Conservation (phyloP, 2,329 filamentous ascomycete genomes). For the Aspergillus sp. region DNA sequence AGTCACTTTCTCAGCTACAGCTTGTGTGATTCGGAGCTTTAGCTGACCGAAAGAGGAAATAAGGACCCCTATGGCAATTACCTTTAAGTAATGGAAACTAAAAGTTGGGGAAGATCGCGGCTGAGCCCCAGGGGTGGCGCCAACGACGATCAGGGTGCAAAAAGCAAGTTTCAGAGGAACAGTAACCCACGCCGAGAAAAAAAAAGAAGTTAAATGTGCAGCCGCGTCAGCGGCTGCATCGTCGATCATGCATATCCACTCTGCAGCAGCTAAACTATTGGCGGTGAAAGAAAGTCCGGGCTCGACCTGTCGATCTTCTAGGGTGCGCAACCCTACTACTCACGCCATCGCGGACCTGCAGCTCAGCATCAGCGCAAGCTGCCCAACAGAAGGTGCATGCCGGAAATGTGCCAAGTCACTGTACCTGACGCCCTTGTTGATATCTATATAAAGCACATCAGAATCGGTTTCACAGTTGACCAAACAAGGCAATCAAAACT, state of each 20-base stretch:
- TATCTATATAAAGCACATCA: not conserved
- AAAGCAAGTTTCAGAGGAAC: not conserved
- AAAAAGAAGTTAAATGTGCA: not conserved
- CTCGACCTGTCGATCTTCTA: not conserved
- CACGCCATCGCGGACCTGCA: not conserved
- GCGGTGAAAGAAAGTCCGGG: not conserved
- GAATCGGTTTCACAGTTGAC: not conserved
- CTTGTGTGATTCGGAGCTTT: not conserved
- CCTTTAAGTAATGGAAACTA: not conserved
- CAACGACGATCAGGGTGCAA: not conserved
- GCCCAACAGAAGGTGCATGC: not conserved
- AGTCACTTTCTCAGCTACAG: not conserved
- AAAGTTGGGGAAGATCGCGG: not conserved
- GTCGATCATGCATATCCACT: not conserved
- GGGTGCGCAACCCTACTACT: not conserved
- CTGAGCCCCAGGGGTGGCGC: not conserved
- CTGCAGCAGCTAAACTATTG: not conserved
- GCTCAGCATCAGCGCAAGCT: not conserved
- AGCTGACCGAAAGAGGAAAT: not conserved
- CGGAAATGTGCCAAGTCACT: not conserved
- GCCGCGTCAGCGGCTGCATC: not conserved
- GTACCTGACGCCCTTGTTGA: no score
- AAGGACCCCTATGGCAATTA: not conserved
- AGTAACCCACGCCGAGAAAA: not conserved
- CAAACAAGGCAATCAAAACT: not conserved